Evolutionary conservation across 108 stramenopile species (phyloP), one percentile per base, ranked within the genome.

Genomic region (Heterococcus sp.): DNA sequence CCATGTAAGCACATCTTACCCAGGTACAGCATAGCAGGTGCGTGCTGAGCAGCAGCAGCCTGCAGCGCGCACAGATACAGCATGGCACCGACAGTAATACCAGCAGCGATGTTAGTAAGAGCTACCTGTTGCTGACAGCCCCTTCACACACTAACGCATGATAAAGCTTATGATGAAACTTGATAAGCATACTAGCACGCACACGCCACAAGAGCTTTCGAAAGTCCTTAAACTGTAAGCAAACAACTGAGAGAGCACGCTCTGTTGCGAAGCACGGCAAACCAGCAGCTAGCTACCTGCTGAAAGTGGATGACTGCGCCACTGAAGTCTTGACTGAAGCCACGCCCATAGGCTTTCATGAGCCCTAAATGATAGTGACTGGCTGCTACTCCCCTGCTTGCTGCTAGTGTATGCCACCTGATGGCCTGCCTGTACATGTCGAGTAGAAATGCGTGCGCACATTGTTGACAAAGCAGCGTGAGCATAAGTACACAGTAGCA

Each of bases 1-100:
- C 79, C 79, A 37, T 64, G 68, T 1, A 81, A 72, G 37, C 64
- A 81, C 79, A 81, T 72, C 66, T 73, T 81, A 5, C 79, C 79
- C 69, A 81, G 5, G 37, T 81, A 73, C 46, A 81, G 31, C 79
- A 81, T 81, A 14, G 72, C 72, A 30, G 79, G 72, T 30, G 69
- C 79, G 32, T 81, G 79, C 34, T 63, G 69, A 1, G 34, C 38
- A 33, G 72, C 64, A 2, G 72, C 79, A 5, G 39, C 79, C 79
- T 81, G 71, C 28, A 27, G 34, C 32, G 36, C 3, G 8, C 0
- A 35, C 27, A 31, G 30, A 28, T 29, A 68, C 30, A 4, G 4
- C 67, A 14, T 14, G 8, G 11, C 30, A 29, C 3, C 67, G 11
- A 8, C 32, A 29, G 8, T 68, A 29, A 68, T 32, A 63, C 21